Percentiles rank a stretch among this genome's conserved stretches.
Evolutionary conservation across 768 basidiomycete species (phyloP).

Genomic region (Trichaptum fuscoviolaceum): DNA sequence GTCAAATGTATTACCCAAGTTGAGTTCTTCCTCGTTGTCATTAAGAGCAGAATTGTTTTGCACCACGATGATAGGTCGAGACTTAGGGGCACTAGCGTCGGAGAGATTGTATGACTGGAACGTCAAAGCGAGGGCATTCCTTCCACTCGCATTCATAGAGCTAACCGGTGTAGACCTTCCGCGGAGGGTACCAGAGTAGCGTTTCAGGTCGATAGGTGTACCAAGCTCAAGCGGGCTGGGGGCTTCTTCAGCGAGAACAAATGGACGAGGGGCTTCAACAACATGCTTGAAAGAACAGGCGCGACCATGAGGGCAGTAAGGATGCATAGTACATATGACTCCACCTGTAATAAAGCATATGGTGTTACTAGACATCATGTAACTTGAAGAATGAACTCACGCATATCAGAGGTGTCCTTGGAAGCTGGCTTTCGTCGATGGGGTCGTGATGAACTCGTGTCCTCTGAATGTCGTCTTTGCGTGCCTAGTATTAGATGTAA

Average conservation of each 20-base stretch:
- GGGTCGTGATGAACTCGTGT: neutral
- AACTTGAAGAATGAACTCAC: neutral
- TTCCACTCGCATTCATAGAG: neutral
- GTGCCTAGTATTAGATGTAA: neutral
- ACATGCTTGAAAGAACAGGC: neutral
- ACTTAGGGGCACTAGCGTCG: neutral
- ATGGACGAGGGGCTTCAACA: neutral
- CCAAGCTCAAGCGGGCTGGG: neutral
- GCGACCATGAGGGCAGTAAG: neutral
- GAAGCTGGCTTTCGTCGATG: neutral
- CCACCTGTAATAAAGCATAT: neutral
- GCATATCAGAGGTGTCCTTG: neutral
- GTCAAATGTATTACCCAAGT: neutral
- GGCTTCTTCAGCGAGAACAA: neutral
- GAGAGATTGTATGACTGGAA: neutral
- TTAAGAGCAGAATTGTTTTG: neutral
- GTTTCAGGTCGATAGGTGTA: neutral
- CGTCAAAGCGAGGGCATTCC: neutral
- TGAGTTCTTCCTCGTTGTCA: neutral
- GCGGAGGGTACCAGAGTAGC: neutral
- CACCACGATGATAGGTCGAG: neutral
- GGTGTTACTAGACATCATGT: neutral
- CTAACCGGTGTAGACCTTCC: neutral
- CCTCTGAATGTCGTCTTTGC: neutral
- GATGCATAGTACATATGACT: neutral